phyloP scores from a whole-genome alignment of 352 stramenopile genomes.

The Blastocystis sp. region DNA sequence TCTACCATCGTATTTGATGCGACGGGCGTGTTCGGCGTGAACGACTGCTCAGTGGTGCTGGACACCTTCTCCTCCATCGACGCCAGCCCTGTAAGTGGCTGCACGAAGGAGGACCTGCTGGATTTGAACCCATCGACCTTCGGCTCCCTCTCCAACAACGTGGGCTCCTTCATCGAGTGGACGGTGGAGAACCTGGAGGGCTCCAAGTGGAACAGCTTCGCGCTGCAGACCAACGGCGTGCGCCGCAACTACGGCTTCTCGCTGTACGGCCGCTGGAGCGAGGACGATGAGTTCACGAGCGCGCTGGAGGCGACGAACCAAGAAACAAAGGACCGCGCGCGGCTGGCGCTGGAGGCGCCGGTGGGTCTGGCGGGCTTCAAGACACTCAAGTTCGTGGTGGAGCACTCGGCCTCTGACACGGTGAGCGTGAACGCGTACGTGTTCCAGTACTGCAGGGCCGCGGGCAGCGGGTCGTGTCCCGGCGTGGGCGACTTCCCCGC shows the following conservation, averaged over 20 bases:
- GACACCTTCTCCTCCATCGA: conserved; percentile 15
- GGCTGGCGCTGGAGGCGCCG: background rate
- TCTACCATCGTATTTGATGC: conserved; percentile 36
- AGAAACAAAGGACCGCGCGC: background rate
- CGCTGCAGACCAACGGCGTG: background rate
- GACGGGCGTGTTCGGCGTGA: conserved; percentile 47
- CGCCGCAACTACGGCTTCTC: background rate
- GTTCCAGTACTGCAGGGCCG: background rate
- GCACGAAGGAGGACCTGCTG: conserved; percentile 12
- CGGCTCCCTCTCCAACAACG: background rate
- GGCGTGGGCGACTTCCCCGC: conserved; percentile 21
- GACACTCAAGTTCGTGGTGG: background rate
- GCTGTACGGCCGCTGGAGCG: background rate
- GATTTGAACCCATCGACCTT: background rate
- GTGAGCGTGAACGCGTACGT: background rate
- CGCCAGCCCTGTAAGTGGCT: background rate
- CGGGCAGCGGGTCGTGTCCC: conserved; percentile 31
- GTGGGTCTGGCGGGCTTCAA: background rate
- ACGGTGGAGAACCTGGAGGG: conserved; percentile 6
- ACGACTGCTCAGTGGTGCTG: conserved; percentile 20
- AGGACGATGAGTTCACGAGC: background rate
- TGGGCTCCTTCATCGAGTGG: background rate
- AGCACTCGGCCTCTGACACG: background rate
- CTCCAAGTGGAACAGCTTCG: background rate
- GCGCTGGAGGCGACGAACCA: background rate